Evolutionary conservation across 1,284 basidiomycete species (phyloP), one percentile per base, ranked within the genome.

Genomic region (Austropuccinia psidii): DNA sequence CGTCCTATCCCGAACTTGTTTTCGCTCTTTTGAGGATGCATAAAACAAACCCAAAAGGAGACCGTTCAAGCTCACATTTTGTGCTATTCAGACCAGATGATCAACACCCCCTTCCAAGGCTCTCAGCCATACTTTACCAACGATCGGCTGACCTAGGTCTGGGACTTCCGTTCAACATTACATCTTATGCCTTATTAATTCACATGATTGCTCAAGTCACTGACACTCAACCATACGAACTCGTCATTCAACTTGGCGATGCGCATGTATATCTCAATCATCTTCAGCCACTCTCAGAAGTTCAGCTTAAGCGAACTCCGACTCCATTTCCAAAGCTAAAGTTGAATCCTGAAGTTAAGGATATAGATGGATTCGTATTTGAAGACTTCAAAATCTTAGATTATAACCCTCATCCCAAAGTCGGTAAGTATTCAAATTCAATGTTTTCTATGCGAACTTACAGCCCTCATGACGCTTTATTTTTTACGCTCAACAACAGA

Each of bases 141-240:
- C 90, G 96, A 52, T 97, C 93, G 6, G 95, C 94, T 54, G 95
- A 98, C 80, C 86, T 98, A 7, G 95, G 95, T 0, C 89, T 98
- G 45, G 95, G 95, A 2, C 90, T 97, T 64, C 95, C 95, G 0
- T 98, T 98, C 86, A 98, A 98, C 83, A 98, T 98, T 82, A 95
- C 95, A 9, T 95, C 92, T 0, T 98, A 98, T 80, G 90, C 96
- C 1, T 85, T 98, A 21, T 86, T 98, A 68, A 96, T 93, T 0
- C 93, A 97, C 82, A 95, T 98, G 90, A 87, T 98, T 76, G 95
- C 95, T 15, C 87, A 87, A 33, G 88, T 97, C 68, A 98, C 95
- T 2, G 85, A 86, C 64, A 94, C 90, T 15, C 88, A 90, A 54
- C 86, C 95, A 0, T 87, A 90, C 79, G 91, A 96, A 80, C 87